phyloP scores from a whole-genome alignment of 306 rosid genomes.

The Argentina anserina region DNA sequence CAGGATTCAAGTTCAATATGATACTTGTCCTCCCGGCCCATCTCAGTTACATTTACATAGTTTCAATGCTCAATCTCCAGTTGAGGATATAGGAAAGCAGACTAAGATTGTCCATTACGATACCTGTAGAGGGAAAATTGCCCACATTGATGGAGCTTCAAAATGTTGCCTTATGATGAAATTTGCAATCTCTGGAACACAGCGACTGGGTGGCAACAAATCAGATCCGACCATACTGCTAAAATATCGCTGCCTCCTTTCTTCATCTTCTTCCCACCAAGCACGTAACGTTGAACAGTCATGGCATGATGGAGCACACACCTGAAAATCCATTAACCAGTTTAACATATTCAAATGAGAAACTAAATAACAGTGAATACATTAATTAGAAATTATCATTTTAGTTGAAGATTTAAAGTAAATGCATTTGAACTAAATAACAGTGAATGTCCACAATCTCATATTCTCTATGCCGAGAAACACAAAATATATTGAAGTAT shows the following conservation, averaged over 20 bases:
- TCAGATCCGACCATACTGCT: constrained; percentile 62
- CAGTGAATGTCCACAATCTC: background rate
- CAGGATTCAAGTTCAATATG: background rate
- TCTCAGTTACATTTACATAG: background rate
- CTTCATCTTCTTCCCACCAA: constrained; percentile 99
- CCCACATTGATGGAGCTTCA: constrained; percentile 99
- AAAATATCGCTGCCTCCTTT: constrained; percentile 68
- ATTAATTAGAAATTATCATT: background rate
- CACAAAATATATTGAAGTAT: background rate
- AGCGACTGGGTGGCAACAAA: constrained; percentile 57
- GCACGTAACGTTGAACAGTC: constrained; percentile 95
- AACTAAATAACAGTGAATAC: background rate
- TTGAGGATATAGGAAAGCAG: background rate
- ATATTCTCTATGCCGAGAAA: background rate
- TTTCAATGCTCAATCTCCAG: background rate
- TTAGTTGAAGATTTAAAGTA: background rate
- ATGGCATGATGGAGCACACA: constrained; percentile 97
- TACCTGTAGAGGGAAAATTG: constrained; percentile 99
- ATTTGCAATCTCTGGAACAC: constrained; percentile 72
- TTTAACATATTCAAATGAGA: constrained; percentile 20
- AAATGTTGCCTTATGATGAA: constrained; percentile 66
- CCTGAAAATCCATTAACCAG: constrained; percentile 41
- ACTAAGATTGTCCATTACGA: constrained; percentile 9
- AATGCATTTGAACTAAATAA: background rate
- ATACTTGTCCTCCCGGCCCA: background rate